A percentile compares a stretch with the other conserved stretches of the same genome.
These are phyloP conservation scores for Oxytropis ochrocephala DNA, from an alignment of 306 rosid species.

Conservation along the genomic window DNA sequence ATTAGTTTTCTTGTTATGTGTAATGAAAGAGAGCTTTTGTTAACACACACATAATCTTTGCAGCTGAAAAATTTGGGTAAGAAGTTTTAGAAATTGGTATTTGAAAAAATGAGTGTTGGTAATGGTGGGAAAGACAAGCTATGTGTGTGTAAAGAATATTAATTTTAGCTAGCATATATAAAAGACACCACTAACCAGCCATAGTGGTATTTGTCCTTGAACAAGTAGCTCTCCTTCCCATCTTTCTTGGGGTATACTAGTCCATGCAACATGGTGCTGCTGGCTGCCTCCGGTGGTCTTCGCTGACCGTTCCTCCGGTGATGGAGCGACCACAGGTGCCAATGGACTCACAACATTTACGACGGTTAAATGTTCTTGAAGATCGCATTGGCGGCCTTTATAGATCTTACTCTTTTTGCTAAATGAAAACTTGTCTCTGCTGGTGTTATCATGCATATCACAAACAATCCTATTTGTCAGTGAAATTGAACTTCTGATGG, in stretches of 20 bases:
- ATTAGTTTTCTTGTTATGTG: too few relatives aligned
- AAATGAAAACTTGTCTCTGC: constrained; percentile 7
- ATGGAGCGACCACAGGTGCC: constrained; percentile 27
- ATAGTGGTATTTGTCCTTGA: constrained; percentile 66
- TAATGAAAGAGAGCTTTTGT: too few relatives aligned
- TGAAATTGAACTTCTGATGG: constrained; percentile 20
- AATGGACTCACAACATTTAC: constrained; percentile 46
- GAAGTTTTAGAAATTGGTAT: too few relatives aligned
- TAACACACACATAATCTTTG: too few relatives aligned
- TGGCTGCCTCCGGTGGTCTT: neutral
- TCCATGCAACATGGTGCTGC: constrained; percentile 81
- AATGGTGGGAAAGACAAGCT: too few relatives aligned
- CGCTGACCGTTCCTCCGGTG: constrained; percentile 10
- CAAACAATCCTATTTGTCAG: constrained; percentile 17
- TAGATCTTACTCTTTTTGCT: neutral
- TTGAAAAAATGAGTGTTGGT: too few relatives aligned
- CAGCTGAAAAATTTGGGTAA: neutral
- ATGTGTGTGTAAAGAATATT: neutral
- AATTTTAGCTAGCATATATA: neutral
- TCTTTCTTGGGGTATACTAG: constrained; percentile 70
- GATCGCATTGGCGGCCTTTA: neutral
- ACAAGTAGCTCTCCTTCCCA: constrained; percentile 89
- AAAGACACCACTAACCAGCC: constrained; percentile 54
- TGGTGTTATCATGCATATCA: neutral
- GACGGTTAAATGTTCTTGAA: constrained; percentile 23